A percentile compares a stretch with the other conserved stretches of the same genome.
phyloP scores from a whole-genome alignment of 371 early-diverging fungal species.

The Circinella minor region DNA sequence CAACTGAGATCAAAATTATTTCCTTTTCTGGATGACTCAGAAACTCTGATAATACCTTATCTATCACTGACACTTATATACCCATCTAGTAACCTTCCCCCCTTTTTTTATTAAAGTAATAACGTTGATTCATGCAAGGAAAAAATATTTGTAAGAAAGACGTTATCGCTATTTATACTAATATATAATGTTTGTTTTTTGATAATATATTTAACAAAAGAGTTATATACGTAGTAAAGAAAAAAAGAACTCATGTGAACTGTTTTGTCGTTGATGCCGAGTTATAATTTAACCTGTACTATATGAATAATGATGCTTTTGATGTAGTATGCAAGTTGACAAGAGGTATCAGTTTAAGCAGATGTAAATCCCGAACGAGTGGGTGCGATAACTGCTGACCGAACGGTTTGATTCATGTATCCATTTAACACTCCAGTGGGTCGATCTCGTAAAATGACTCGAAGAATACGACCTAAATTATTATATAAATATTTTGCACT shows the following conservation, averaged over 20 bases:
- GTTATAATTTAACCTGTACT: background rate
- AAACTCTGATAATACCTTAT: no score
- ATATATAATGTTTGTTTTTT: no score
- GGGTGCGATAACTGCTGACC: conserved; percentile 24
- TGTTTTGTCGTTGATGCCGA: background rate
- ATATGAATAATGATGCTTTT: no score
- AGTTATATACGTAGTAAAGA: background rate
- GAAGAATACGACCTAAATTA: conserved; percentile 37
- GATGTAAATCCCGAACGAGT: conserved; percentile 25
- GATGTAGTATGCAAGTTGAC: no score
- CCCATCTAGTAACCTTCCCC: no score
- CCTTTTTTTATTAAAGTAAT: no score
- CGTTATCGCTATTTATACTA: no score
- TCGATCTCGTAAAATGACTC: conserved; percentile 37
- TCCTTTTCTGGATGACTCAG: background rate
- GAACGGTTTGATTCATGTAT: conserved; percentile 18
- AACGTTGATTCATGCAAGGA: no score
- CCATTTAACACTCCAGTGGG: conserved; percentile 4
- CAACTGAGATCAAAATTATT: conserved; percentile 1
- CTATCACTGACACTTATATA: no score
- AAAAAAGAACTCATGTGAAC: background rate
- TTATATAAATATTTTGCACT: background rate
- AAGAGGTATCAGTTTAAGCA: background rate
- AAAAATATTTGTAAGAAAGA: no score
- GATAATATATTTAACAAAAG: no score